A percentile compares a stretch with the other conserved stretches of the same genome.
phyloP scores from a whole-genome alignment of 495 filamentous ascomycete species.

The Daldinia concentrica region DNA sequence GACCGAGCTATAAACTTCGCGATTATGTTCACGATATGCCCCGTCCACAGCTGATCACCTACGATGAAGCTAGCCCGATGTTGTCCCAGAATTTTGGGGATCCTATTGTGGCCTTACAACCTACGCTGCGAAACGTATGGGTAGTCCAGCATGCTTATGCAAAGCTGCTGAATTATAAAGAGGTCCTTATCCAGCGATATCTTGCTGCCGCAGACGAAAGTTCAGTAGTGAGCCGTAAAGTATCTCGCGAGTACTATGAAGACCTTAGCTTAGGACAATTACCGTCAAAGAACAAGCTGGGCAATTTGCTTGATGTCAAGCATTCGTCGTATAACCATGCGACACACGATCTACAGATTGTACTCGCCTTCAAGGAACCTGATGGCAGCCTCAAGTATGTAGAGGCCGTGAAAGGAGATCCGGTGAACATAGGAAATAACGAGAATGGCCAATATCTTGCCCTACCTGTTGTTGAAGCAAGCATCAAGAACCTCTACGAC shows the following conservation, averaged over 20 bases:
- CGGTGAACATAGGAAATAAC: neutral
- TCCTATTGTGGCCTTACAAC: constrained; percentile 14
- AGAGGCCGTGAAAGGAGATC: constrained; percentile 22
- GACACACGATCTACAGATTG: constrained; percentile 25
- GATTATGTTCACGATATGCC: neutral
- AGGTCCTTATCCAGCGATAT: constrained; percentile 26
- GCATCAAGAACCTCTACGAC: constrained; percentile 36
- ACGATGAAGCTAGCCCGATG: constrained; percentile 1
- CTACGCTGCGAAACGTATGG: constrained; percentile 37
- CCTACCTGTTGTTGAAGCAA: constrained; percentile 22
- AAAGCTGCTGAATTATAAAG: constrained; percentile 24
- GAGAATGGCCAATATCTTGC: constrained; percentile 9
- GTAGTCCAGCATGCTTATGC: constrained; percentile 34
- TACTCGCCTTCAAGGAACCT: constrained; percentile 6
- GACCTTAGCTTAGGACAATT: constrained; percentile 13
- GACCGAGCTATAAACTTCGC: constrained; percentile 33
- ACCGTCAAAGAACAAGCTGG: constrained; percentile 33
- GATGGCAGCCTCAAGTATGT: constrained; percentile 9
- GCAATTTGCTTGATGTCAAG: constrained; percentile 35
- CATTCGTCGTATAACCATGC: constrained; percentile 21
- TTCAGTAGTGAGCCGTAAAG: constrained; percentile 12
- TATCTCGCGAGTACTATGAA: constrained; percentile 38
- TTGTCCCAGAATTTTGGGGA: neutral
- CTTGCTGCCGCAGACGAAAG: neutral
- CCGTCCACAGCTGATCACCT: constrained; percentile 5